Evolutionary conservation across 345 rosid genomes (phyloP), one percentile per base, ranked within the genome.

Genomic region (Rhodamnia argentea): DNA sequence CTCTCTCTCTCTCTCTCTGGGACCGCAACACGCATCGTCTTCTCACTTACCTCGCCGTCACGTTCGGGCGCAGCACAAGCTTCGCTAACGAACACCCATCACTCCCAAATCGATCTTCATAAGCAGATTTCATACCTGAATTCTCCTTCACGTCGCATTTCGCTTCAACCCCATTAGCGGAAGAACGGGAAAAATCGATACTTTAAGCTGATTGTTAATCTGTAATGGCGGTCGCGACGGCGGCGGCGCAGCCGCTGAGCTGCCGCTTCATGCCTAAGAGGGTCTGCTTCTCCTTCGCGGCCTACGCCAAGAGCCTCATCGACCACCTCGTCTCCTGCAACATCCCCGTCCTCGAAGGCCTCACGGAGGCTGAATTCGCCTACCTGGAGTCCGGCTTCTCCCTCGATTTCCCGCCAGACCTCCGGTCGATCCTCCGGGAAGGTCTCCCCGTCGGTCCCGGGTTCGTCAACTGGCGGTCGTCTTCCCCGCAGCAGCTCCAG

Each of bases 391-490:
- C 95, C 22, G 70, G 86, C n/a, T 90, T 92, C 81, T 81, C 87
- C 64, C 92, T 96, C 92, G 86, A 94, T 20, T 96, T 95, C 91
- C 99, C 99, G 29, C 93, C 92, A 1, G 99, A 96, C 89, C 96
- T 96, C 87, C 96, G 98, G 52, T 91, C 93, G 23, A 93, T 96
- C 87, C 98, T 96, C 86, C 94, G 85, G 24, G 93, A 90, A 84
- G 99, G 99, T 64, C 92, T 96, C 75, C 98, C 99, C 52, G 86
- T 92, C 5, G 95, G 94, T 26, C 88, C 93, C 83, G 89, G 89
- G 83, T 96, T 95, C 90, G 98, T 98, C 15, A 92, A 95, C 83
- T 96, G 99, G 99, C 89, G 98, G 18, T 88, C 96, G 62, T 92
- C 96, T 3, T 95, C 93, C 40, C 91, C 76, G 12, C 95, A 93